phyloP scores from a whole-genome alignment of 1,139 yeast species.

The Magnusiomyces suaveolens region DNA sequence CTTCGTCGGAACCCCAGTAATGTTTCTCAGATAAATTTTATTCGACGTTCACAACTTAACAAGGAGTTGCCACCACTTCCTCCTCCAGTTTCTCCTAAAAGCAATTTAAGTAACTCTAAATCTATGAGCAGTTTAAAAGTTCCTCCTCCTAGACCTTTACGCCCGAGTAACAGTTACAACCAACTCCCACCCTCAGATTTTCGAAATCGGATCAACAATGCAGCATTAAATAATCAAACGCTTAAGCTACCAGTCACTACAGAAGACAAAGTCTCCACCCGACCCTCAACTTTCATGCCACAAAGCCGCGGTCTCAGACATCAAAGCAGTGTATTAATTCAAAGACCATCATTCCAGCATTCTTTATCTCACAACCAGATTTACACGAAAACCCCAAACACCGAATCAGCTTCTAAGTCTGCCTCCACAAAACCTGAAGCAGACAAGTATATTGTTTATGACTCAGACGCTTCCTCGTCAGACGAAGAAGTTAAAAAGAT shows the following conservation, averaged over 20 bases:
- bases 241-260: not conserved
- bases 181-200: not conserved
- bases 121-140: not conserved
- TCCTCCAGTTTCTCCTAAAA: not conserved
- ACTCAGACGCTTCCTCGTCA: not conserved
- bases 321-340: not conserved
- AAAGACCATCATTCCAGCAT: not conserved
- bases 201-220: not conserved
- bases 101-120: not conserved
- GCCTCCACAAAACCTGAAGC: not conserved
- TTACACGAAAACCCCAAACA: not conserved
- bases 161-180: not conserved
- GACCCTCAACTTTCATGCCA: not conserved
- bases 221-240: not conserved
- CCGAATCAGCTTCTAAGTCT: not conserved
- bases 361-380: not conserved
- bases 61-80: not conserved
- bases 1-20: not conserved
- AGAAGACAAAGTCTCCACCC: not conserved
- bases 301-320: not conserved
- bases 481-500: not conserved
- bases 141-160: not conserved
- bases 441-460: not conserved
- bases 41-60: not conserved
- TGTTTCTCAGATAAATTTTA: not conserved